Evolutionary conservation across 768 basidiomycete genomes (phyloP).

Genomic region (Hygrocybe punicea): DNA sequence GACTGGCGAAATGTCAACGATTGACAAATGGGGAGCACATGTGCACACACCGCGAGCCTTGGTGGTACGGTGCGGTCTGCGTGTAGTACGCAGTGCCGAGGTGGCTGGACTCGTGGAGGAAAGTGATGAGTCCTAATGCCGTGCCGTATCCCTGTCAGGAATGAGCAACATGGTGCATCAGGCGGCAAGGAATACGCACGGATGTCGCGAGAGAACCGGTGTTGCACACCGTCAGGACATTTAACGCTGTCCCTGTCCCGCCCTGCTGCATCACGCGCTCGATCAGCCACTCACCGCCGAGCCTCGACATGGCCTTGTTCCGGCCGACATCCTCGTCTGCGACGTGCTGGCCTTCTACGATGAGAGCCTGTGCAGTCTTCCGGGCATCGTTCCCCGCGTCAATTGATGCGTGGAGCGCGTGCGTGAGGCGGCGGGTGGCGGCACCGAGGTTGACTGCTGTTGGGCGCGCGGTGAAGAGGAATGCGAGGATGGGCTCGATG

Average conservation of each 20-base stretch:
- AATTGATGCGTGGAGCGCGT: constrained; percentile 43
- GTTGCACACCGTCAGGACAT: constrained; percentile 92
- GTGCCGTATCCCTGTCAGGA: constrained; percentile 86
- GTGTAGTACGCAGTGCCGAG: constrained; percentile 86
- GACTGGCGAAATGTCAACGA: constrained; percentile 40
- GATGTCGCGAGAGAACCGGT: constrained; percentile 96
- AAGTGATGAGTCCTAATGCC: constrained; percentile 89
- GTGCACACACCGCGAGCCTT: constrained; percentile 67
- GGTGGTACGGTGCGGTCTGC: constrained; percentile 92
- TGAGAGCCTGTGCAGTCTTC: constrained; percentile 53
- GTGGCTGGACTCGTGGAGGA: constrained; percentile 73
- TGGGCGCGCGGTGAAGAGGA: constrained; percentile 83
- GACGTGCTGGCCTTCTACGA: constrained; percentile 70
- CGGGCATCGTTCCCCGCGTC: constrained; percentile 44
- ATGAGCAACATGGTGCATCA: neutral
- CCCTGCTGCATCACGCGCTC: constrained; percentile 41
- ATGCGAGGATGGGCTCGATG: constrained; percentile 59
- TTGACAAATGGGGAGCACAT: neutral
- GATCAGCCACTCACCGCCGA: constrained; percentile 84
- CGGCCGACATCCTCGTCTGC: constrained; percentile 84
- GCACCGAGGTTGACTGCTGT: constrained; percentile 94
- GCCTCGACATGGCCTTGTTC: constrained; percentile 79
- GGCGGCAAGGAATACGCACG: constrained; percentile 42
- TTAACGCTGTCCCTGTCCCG: constrained; percentile 49
- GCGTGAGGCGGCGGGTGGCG: constrained; percentile 69